Evolutionary conservation across 352 stramenopile species (phyloP), one percentile per base, ranked within the genome.

Genomic region (Albugo candida): DNA sequence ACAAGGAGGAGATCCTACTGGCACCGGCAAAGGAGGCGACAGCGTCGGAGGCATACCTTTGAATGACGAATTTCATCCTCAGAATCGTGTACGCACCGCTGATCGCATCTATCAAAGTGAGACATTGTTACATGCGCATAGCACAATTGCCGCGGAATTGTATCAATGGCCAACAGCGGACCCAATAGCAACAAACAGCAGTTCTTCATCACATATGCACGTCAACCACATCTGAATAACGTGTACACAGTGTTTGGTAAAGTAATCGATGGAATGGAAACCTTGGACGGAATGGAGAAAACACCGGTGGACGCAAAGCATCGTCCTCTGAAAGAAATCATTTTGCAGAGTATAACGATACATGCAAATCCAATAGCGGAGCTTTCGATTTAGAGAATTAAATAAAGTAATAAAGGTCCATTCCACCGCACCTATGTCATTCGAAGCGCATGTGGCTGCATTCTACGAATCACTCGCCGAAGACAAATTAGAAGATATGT

Each of bases 151-250:
- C 62, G 83, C 51, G 83, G 83, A 34, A 86, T 94, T 53, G 76
- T 96, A 21, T 93, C 82, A 17, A 94, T 96, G 81, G 85, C 85
- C 44, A 96, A 94, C 69, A 91, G 71, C 52, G 79, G 81, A 0
- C 70, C 85, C 20, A 85, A 93, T 61, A 95, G 86, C 35, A 96
- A 96, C 67, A 77, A 81, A 53, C 87, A 87, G 50, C 92, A 99
- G 65, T 99, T 99, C 58, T 98, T 99, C 65, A 96, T 99, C 58
- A 95, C 92, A 38, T 98, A 96, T 53, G 83, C 87, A 58, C 88
- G 88, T 57, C 89, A 97, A 56, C 84, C 92, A 41, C 93, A 98
- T 58, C 67, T 99, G 37, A 97, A 99, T 70, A 97, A 97, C 64
- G 73, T 97, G 17, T 97, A 98, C 74, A 97, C 89, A 46, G 81